Conservation (phyloP, 2,329 filamentous ascomycete species). For the Colletotrichum ledebouriae region DNA sequence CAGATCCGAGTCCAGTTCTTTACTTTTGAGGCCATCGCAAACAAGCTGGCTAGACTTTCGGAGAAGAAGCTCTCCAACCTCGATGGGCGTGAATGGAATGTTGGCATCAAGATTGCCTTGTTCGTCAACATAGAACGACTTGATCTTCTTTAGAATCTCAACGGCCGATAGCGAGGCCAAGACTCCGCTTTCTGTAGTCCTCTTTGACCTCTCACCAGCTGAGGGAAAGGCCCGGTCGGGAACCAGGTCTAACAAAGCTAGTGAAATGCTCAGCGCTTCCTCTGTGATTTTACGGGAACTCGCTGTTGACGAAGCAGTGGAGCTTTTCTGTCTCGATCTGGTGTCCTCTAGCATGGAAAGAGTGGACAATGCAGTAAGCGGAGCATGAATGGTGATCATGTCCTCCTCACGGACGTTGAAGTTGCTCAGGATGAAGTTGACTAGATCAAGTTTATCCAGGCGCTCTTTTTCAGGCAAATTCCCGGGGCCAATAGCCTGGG, state of each 20-base stretch:
- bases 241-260: conserved; percentile 72
- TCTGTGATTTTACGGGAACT: conserved; percentile 49
- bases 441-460: conserved; percentile 76
- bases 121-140: conserved; percentile 76
- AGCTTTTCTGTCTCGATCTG: conserved; percentile 51
- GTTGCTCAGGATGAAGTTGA: conserved; percentile 84
- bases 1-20: conserved; percentile 60
- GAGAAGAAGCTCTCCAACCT: conserved; percentile 73
- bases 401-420: conserved; percentile 98
- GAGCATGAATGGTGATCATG: conserved; percentile 90
- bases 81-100: conserved; percentile 69
- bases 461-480: conserved; percentile 60
- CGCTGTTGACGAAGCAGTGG: conserved; percentile 44
- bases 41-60: conserved; percentile 69
- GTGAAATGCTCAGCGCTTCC: conserved; percentile 62
- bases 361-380: conserved; percentile 78
- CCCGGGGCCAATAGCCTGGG: conserved; percentile 67
- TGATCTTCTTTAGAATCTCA: conserved; percentile 73
- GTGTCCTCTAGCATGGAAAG: conserved; percentile 71
- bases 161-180: conserved; percentile 54
- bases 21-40: conserved; percentile 60
- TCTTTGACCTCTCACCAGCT: conserved; percentile 39
- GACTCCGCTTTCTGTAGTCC: conserved; percentile 47
- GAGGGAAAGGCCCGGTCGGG: conserved; percentile 73
- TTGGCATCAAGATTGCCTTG: conserved; percentile 76